Conservation (phyloP, 192 early-diverging fungal genomes). For the Diversispora eburnea region DNA sequence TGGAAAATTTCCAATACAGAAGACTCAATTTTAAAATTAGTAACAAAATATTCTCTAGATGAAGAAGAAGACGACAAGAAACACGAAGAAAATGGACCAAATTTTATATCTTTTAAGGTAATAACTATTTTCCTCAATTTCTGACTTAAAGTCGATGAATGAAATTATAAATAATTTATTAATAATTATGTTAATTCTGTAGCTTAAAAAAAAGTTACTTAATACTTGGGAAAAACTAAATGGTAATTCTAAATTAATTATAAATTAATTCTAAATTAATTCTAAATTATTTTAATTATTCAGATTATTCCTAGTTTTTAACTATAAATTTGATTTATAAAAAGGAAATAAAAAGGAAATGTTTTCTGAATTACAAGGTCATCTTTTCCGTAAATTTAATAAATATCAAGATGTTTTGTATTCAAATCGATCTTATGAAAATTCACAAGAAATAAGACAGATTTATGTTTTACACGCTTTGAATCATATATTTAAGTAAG, state of each 20-base stretch:
- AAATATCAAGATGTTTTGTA: constrained; percentile 78
- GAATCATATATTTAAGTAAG: constrained; percentile 85
- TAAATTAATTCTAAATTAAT: too few species aligned
- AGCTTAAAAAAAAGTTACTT: not conserved
- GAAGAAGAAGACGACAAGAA: not conserved
- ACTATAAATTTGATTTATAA: not conserved
- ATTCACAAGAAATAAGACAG: constrained; percentile 66
- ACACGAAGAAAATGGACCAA: not conserved
- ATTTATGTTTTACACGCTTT: constrained; percentile 79
- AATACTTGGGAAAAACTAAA: not conserved
- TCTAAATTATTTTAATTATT: not conserved
- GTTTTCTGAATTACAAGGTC: constrained; percentile 56
- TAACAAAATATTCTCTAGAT: constrained; percentile 24
- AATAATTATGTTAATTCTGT: too few species aligned
- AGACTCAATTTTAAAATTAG: constrained; percentile 35
- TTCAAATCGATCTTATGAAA: constrained; percentile 55
- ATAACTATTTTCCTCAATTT: not conserved
- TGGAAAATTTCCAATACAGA: constrained; percentile 35
- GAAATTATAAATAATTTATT: not conserved
- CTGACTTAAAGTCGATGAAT: not conserved
- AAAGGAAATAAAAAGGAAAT: constrained; percentile 30
- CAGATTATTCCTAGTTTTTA: not conserved
- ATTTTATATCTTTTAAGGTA: not conserved
- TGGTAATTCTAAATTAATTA: not conserved
- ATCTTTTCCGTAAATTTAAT: constrained; percentile 61